Conservation (phyloP, 2,329 filamentous ascomycete species). For the Monilinia fructigena region DNA sequence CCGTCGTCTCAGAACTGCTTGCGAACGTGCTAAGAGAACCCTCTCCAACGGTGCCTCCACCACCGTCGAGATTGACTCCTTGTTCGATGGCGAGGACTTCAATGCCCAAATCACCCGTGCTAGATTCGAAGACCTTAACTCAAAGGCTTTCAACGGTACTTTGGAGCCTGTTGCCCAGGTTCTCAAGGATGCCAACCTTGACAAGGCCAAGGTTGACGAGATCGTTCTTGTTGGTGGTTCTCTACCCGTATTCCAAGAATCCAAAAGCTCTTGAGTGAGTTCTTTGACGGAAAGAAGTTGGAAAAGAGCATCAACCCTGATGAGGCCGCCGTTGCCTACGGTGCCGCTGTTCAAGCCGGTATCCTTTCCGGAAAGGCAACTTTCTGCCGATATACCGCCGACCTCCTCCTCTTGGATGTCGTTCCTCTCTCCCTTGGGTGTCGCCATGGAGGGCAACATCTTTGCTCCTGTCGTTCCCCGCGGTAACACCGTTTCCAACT, state of each 20-base stretch:
- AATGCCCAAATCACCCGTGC: constrained; percentile 96
- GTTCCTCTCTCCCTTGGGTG: constrained; percentile 95
- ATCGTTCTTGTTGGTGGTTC: constrained; percentile 98
- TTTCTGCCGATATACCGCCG: constrained; percentile 85
- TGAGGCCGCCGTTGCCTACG: constrained; percentile 97
- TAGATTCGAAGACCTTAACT: constrained; percentile 97
- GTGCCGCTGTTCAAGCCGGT: constrained; percentile 97
- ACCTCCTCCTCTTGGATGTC: constrained; percentile 94
- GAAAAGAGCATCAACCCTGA: constrained; percentile 99
- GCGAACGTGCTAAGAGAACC: constrained; percentile 99
- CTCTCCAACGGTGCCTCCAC: constrained; percentile 96
- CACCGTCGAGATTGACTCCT: constrained; percentile 96
- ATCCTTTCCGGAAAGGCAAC: constrained; percentile 98
- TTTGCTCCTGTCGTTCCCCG: constrained; percentile 90
- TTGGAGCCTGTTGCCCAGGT: constrained; percentile 95
- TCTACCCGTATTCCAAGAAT: constrained; percentile 96
- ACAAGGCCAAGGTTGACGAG: constrained; percentile 93
- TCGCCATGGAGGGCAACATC: constrained; percentile 99
- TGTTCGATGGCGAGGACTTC: constrained; percentile 98
- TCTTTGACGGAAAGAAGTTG: constrained; percentile 99
- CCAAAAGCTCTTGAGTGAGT: constrained; percentile 98
- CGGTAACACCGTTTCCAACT: constrained; percentile 69
- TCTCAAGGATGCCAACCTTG: constrained; percentile 83
- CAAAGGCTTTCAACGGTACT: constrained; percentile 90
- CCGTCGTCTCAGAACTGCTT: constrained; percentile 92